Evolutionary conservation across 768 basidiomycete genomes (phyloP), one percentile per base, ranked within the genome.

Genomic region (Filobasidium wieringae): DNA sequence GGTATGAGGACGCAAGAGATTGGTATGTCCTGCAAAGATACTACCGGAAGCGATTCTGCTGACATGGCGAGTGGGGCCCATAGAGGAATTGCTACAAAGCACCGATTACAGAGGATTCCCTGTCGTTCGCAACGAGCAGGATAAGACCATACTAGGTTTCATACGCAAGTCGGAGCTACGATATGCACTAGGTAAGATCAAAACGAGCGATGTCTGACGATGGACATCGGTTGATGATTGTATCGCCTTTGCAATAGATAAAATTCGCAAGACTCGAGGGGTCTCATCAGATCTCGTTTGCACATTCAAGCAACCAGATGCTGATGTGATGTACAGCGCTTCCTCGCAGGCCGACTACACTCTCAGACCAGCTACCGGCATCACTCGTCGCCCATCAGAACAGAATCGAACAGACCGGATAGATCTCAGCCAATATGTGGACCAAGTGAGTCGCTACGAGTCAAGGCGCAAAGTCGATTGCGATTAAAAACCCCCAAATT

Each of bases 91-190:
- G 30, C 78, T 97, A 12, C 79, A 81, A 26, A 79, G 80, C 39
- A 86, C 85, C 0, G 78, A 81, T 51, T 86, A 88, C 64, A 87
- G 91, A 72, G 92, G 93, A 0, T 97, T 91, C 75, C 95, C 95
- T 0, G 81, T 99, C 41, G 80, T 95, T 27, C 80, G 68, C 24
- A 83, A 29, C 77, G 80, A 24, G 78, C 82, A 68, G 77, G 80
- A 61, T 57, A 69, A 77, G 53, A 83, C 80, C 11, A 78, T 97
- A 19, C 74, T 84, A 2, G 95, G 93, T 6, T 93, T 93, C 74
- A 87, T 97, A 63, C 85, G 87, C 12, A 80, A 91, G 55, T 81
- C 84, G 3, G 89, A 95, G 67, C 74, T 99, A 51, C 80, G 81
- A 51, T 87, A 87, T 70, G 89, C 93, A 1, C 76, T 97, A 56